Percentiles rank a stretch among this genome's conserved stretches.
Evolutionary conservation across 805 yeast species (phyloP).

Genomic region (Sporopachydermia lactativora): DNA sequence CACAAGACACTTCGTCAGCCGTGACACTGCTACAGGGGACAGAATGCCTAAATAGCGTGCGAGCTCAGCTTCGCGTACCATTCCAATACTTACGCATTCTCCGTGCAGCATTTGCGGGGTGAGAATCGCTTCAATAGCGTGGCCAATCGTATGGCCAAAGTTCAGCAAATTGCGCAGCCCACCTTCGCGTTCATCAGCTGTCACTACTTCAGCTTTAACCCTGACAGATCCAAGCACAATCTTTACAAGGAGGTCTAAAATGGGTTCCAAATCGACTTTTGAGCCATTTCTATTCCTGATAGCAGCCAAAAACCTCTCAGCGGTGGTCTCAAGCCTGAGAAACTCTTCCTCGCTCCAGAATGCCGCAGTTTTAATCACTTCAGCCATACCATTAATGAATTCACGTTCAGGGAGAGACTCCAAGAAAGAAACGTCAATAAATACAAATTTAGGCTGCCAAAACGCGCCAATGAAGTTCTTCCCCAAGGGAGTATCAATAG

Average conservation of each 20-base stretch:
- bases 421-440: constrained; percentile 78
- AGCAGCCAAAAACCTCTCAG: constrained; percentile 54
- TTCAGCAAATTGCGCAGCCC: constrained; percentile 84
- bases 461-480: constrained; percentile 94
- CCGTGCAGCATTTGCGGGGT: constrained; percentile 97
- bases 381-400: constrained; percentile 96
- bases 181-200: constrained; percentile 90
- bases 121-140: constrained; percentile 93
- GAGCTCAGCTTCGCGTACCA: constrained; percentile 88
- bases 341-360: constrained; percentile 92
- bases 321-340: constrained; percentile 64
- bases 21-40: constrained; percentile 87
- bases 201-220: constrained; percentile 90
- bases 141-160: constrained; percentile 96
- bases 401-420: constrained; percentile 86
- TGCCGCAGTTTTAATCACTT: constrained; percentile 95
- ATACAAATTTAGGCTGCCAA: constrained; percentile 87
- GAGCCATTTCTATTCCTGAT: constrained; percentile 33
- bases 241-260: constrained; percentile 60
- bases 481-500: constrained; percentile 92
- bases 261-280: constrained; percentile 50
- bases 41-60: constrained; percentile 83
- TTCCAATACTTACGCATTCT: constrained; percentile 97
- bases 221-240: constrained; percentile 74
- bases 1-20: constrained; percentile 67